Conservation (phyloP, 352 stramenopile species). For the Pythium biforme region DNA sequence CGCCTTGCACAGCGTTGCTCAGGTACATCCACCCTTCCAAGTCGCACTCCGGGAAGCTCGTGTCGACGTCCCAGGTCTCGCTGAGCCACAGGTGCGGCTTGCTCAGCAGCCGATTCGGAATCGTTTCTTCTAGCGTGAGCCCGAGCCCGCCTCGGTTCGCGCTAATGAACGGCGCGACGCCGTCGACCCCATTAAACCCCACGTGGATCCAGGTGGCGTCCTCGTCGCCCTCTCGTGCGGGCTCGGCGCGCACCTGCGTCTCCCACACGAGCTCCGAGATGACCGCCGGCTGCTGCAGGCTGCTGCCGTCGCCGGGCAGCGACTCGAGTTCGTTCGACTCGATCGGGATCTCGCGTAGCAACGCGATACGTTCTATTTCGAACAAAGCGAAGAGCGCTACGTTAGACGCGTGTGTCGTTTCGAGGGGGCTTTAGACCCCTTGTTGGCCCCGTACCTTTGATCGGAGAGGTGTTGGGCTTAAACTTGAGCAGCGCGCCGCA, state of each 20-base stretch:
- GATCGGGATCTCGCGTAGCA: constrained; percentile 39
- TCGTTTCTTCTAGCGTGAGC: constrained; percentile 53
- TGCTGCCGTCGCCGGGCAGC: constrained; percentile 7
- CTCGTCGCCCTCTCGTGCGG: neutral
- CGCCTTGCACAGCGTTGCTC: neutral
- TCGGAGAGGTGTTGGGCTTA: constrained; percentile 50
- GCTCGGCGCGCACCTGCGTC: constrained; percentile 15
- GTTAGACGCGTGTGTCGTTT: neutral
- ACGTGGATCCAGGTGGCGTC: constrained; percentile 34
- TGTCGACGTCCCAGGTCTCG: constrained; percentile 59
- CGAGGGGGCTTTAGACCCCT: too few species aligned
- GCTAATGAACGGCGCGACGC: constrained; percentile 55
- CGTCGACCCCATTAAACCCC: constrained; percentile 39
- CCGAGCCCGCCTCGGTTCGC: constrained; percentile 63
- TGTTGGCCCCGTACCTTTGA: constrained; percentile 39
- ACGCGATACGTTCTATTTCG: constrained; percentile 50
- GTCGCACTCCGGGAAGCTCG: constrained; percentile 46
- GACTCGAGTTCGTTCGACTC: constrained; percentile 12
- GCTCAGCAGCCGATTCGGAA: constrained; percentile 59
- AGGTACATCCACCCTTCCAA: constrained; percentile 76
- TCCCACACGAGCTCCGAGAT: constrained; percentile 33
- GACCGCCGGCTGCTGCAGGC: constrained; percentile 22
- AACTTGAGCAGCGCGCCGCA: constrained; percentile 77
- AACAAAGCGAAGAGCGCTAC: neutral
- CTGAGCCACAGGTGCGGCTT: constrained; percentile 75